phyloP scores from a whole-genome alignment of 768 basidiomycete genomes.

The Suillus americanus region DNA sequence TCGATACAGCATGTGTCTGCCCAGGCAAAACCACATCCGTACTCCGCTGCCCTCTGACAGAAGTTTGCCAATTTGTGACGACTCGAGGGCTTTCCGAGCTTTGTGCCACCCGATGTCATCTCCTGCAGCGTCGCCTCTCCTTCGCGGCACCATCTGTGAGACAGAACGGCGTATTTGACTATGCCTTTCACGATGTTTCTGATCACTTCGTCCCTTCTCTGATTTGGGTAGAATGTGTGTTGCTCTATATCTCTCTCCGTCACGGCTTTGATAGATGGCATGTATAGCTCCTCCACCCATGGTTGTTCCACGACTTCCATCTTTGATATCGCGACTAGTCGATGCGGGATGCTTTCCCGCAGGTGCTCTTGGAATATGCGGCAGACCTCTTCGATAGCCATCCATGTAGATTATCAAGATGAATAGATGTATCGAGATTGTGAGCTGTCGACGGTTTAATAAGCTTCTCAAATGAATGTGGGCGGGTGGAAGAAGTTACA shows the following conservation, averaged over 20 bases:
- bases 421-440: neutral
- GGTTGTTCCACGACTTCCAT: constrained; percentile 14
- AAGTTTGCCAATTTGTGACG: constrained; percentile 19
- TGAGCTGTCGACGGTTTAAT: neutral
- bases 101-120: constrained; percentile 2
- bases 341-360: constrained; percentile 12
- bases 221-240: constrained; percentile 23
- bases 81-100: neutral
- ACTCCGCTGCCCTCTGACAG: constrained; percentile 11
- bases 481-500: neutral
- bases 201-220: constrained; percentile 23
- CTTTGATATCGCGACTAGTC: constrained; percentile 17
- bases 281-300: constrained; percentile 7
- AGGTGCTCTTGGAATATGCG: constrained; percentile 14
- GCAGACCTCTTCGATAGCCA: constrained; percentile 19
- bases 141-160: constrained; percentile 12
- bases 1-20: constrained; percentile 18
- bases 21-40: constrained; percentile 22
- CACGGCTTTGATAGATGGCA: constrained; percentile 15
- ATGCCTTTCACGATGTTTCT: constrained; percentile 18
- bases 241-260: constrained; percentile 20
- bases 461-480: neutral
- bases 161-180: constrained; percentile 22
- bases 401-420: neutral
- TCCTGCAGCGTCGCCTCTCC: constrained; percentile 11